These are phyloP conservation scores for Yarrowia porcina DNA, from an alignment of 805 yeast species.

Conservation along the genomic window DNA sequence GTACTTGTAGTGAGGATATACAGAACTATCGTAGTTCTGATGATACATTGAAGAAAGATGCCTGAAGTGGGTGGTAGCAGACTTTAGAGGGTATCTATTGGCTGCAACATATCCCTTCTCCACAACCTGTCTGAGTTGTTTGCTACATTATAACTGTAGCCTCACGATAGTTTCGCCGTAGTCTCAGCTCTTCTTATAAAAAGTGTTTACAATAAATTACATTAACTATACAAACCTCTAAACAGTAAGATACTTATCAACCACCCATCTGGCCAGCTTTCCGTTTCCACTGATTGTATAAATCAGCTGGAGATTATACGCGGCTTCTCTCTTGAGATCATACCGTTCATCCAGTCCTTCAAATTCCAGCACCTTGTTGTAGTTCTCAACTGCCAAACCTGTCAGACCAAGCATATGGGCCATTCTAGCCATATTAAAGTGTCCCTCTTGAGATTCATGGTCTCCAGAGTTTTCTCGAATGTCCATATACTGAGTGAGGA, in stretches of 20 bases:
- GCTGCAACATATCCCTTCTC: too few relatives aligned
- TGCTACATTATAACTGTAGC: too few relatives aligned
- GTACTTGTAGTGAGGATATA: too few relatives aligned
- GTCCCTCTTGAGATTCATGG: slow-evolving; percentile 68
- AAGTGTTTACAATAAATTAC: neutral
- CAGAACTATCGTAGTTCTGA: too few relatives aligned
- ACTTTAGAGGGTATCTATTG: too few relatives aligned
- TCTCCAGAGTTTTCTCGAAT: slow-evolving; percentile 40
- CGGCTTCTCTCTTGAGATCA: slow-evolving; percentile 72
- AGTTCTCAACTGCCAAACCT: slow-evolving; percentile 68
- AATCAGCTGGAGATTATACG: slow-evolving; percentile 75
- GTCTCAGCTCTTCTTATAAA: too few relatives aligned
- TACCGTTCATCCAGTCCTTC: slow-evolving; percentile 46
- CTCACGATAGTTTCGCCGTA: too few relatives aligned
- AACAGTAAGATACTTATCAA: slow-evolving; percentile 63
- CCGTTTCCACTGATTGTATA: slow-evolving; percentile 75
- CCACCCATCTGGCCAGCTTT: slow-evolving; percentile 56
- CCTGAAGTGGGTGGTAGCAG: too few relatives aligned
- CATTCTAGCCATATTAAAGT: slow-evolving; percentile 77
- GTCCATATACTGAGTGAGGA: slow-evolving; percentile 65
- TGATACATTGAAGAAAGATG: too few relatives aligned
- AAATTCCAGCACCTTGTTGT: slow-evolving; percentile 58
- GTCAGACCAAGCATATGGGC: slow-evolving; percentile 81
- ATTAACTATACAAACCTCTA: neutral
- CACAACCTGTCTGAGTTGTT: too few relatives aligned